Evolutionary conservation across 352 stramenopile genomes (phyloP), one percentile per base, ranked within the genome.

Genomic region (Pythium phragmiticola): DNA sequence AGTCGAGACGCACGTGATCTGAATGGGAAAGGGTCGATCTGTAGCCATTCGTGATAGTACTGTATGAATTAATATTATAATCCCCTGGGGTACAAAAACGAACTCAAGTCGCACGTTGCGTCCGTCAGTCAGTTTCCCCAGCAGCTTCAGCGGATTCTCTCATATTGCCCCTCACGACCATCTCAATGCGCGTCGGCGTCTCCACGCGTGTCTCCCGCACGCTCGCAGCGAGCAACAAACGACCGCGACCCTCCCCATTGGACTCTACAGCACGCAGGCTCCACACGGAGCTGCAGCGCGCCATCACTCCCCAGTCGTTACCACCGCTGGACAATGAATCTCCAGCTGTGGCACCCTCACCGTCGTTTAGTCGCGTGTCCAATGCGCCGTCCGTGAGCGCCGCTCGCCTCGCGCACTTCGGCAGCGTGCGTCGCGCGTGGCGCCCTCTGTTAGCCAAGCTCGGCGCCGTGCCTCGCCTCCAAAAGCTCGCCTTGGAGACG

Each of bases 381-480:
- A 70, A 70, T 14, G 45, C 50, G 26, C 49, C 50, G 26, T 70
- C 64, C 14, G 45, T 65, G 17, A 42, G 13, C 7, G 59, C 65
- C 1, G 65, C 59, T 0, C 33, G 54, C 5, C 26, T 47, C 12
- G 61, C 53, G 2, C 13, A 57, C 2, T 78, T 87, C 45, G 84
- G 84, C 57, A 87, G 77, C 63, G 68, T 93, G 39, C 80, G 80
- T 4, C 81, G 73, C 17, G 73, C 72, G 26, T 93, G 84, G 82
- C 80, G 82, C 16, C 64, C 62, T 8, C 62, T 79, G 26, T 50
- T 93, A 17, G 56, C 73, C 28, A 72, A 74, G 16, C 67, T 93
- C 43, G 23, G 52, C 5, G 6, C 30, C 1, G 83, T 78, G 42
- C 82, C 82, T 0, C 45, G 59, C 19, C 61, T 92, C 21, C 84